These are phyloP conservation scores for Colletotrichum sp. DNA, from an alignment of 2,329 filamentous ascomycete species.

Conservation along the genomic window DNA sequence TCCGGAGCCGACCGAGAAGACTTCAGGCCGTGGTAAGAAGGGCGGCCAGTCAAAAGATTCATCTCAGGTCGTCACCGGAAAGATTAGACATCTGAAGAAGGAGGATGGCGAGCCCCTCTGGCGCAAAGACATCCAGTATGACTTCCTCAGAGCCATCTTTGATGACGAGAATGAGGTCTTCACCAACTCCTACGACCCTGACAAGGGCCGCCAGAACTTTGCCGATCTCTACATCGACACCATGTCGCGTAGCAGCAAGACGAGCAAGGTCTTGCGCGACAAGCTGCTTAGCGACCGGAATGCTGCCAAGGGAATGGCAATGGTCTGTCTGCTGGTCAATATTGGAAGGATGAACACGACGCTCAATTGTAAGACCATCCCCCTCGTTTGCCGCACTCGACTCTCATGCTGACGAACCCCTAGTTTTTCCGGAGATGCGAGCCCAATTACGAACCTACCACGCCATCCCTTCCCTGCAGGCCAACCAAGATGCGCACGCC, in stretches of 20 bases:
- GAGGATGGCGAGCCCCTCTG: slow-evolving; percentile 87
- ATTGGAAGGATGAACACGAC: slow-evolving; percentile 99
- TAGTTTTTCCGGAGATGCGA: slow-evolving; percentile 99
- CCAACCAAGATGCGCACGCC: slow-evolving; percentile 90
- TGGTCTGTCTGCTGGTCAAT: slow-evolving; percentile 97
- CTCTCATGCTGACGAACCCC: slow-evolving; percentile 4
- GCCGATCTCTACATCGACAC: slow-evolving; percentile 98
- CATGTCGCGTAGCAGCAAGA: slow-evolving; percentile 98
- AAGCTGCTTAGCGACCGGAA: slow-evolving; percentile 92
- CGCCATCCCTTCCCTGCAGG: slow-evolving; percentile 94
- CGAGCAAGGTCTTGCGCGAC: slow-evolving; percentile 96
- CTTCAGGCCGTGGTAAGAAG: slow-evolving; percentile 38
- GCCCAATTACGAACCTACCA: slow-evolving; percentile 97
- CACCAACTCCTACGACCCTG: slow-evolving; percentile 84
- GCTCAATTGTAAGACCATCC: slow-evolving; percentile 78
- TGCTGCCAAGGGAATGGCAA: slow-evolving; percentile 96
- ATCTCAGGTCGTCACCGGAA: slow-evolving; percentile 56
- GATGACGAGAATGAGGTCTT: slow-evolving; percentile 79
- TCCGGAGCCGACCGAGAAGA: slow-evolving; percentile 48
- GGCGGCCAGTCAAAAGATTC: slow-evolving; percentile 38
- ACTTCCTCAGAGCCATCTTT: slow-evolving; percentile 82
- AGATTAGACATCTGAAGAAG: slow-evolving; percentile 86
- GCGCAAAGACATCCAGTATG: slow-evolving; percentile 87
- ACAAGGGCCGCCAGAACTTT: slow-evolving; percentile 72
- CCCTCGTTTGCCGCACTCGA: slow-evolving; percentile 7